A percentile compares a stretch with the other conserved stretches of the same genome.
Evolutionary conservation across 139 green algal species (phyloP).

Genomic region (Coelastrella sp.): DNA sequence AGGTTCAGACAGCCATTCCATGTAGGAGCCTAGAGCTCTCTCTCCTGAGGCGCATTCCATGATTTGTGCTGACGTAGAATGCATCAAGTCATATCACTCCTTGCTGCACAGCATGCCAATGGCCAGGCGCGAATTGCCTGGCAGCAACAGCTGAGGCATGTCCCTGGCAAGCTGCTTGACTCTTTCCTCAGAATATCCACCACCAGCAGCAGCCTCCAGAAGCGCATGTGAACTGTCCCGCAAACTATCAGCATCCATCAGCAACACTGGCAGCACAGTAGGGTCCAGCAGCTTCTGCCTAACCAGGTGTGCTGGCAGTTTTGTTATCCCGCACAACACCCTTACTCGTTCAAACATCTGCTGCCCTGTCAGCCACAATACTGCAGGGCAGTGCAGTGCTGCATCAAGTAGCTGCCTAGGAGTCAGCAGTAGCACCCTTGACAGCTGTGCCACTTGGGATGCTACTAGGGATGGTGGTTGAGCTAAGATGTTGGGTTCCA

Average conservation of each 20-base stretch:
- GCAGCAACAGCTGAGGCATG: neutral
- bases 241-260: neutral
- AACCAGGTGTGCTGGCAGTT: neutral
- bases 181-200: neutral
- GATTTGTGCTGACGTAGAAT: neutral
- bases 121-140: neutral
- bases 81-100: neutral
- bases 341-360: constrained; percentile 20
- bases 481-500: constrained; percentile 19
- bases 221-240: neutral
- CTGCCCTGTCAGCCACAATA: constrained; percentile 25
- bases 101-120: neutral
- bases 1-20: too few relatives aligned
- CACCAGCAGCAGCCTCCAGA: neutral
- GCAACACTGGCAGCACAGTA: constrained; percentile 2
- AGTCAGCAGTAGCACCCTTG: neutral
- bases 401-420: neutral
- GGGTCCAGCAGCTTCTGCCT: neutral
- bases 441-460: neutral
- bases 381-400: neutral
- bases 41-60: neutral
- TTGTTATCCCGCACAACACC: constrained; percentile 22
- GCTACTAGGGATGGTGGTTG: neutral
- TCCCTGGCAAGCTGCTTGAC: neutral
- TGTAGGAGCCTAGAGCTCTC: neutral